Evolutionary conservation across 2,329 filamentous ascomycete genomes (phyloP), one percentile per base, ranked within the genome.

Genomic region (Didymella sp.): DNA sequence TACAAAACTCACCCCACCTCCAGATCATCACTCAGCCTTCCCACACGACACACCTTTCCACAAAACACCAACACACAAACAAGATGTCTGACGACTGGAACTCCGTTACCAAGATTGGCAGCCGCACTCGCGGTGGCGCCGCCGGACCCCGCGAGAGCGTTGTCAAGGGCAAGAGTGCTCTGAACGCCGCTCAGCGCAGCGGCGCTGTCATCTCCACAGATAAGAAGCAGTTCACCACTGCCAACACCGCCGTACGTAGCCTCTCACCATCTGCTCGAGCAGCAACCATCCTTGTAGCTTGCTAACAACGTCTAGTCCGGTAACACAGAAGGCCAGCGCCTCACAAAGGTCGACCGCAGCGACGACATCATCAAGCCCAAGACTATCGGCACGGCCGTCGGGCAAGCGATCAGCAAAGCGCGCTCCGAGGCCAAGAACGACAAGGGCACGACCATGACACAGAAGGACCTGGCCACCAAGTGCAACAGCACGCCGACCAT

Each of bases 361-460:
- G 93, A 98, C 83, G 95, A 97, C 77, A 96, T 97, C 80, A 89
- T 98, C 80, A 96, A 96, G 83, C 93, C 92, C 74, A 96, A 96
- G 82, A 96, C 92, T 43, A 84, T 78, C 57, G 92, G 92, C 75
- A 84, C 85, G 72, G 83, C 85, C 54, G 91, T 98, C 64, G 92
- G 90, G 71, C 87, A 91, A 66, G 90, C 89, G 64, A 97, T 98
- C 80, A 85, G 87, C 72, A 85, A 89, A 72, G 86, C 90, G 53
- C 90, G 95, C 64, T 87, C 87, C 75, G 87, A 89, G 75, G 88
- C 91, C 76, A 90, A 90, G 79, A 92, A 93, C 79, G 95, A 96
- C 66, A 82, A 83, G 73, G 81, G 81, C 67, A 73, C 67, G 43
- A 81, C 81, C 41, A 94, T 98, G 91, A 96, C 93, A 55, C 95